Evolutionary conservation across 108 stramenopile species (phyloP), one percentile per base, ranked within the genome.

Genomic region (Pseudonitzschia delicatissima): DNA sequence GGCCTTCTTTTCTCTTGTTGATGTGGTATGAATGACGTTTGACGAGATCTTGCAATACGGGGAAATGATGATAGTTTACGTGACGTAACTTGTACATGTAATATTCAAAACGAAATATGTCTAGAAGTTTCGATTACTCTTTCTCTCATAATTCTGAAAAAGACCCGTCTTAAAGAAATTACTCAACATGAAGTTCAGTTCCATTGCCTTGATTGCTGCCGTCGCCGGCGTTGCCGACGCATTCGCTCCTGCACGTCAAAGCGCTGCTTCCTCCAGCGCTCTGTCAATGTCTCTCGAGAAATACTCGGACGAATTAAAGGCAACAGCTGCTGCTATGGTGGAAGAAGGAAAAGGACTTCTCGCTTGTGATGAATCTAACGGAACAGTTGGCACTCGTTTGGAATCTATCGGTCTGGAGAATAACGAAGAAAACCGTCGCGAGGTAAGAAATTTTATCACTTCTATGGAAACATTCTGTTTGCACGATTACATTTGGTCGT

Each of bases 331-430:
- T 23, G 61, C 61, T 1, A 62, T 62, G 61, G 44, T 62, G 1
- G 9, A 35, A 9, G 9, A 29, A 23, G 61, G 61, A 42, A 62
- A 62, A 37, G 61, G 61, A 12, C 61, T 62, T 12, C 61, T 62
- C 12, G 61, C 61, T 18, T 62, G 61, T 33, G 61, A 62, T 20
- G 61, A 62, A 45, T 62, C 61, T 5, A 62, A 35, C 21, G 61
- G 61, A 28, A 62, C 61, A 18, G 61, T 62, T 18, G 61, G 61
- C 23, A 42, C 11, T 37, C 61, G 61, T 62, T 28, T 62, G 25
- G 61, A 62, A 45, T 62, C 61, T 21, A 62, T 62, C 39, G 61
- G 61, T 13, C 27, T 62, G 61, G 44, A 42, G 28, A 62, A 62
- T 37, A 62, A 45, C 21, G 61, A 62, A 33, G 39, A 62, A 11